These are phyloP conservation scores for Xylariaceae sp. DNA, from an alignment of 2,329 filamentous ascomycete genomes.

Conservation along the genomic window DNA sequence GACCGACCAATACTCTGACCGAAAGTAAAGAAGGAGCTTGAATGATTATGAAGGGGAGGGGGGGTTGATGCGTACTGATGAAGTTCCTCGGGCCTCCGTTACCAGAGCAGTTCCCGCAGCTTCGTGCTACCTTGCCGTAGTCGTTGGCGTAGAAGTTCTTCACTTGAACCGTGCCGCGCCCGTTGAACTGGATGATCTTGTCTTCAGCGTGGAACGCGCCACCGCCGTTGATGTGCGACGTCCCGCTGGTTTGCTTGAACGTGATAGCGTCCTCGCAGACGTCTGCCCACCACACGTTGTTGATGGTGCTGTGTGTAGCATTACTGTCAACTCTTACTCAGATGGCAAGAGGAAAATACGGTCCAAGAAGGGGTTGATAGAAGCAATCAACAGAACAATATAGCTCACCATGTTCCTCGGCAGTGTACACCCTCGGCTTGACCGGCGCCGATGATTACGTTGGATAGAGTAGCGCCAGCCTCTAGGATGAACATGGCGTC, in stretches of 20 bases:
- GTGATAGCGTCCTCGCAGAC: slow-evolving; percentile 48
- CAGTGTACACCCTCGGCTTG: slow-evolving; percentile 55
- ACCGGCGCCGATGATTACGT: slow-evolving; percentile 54
- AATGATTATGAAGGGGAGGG: too few species aligned
- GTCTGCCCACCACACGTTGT: slow-evolving; percentile 43
- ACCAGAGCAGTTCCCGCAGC: slow-evolving; percentile 55
- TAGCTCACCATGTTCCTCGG: slow-evolving; percentile 39
- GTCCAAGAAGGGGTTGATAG: too few species aligned
- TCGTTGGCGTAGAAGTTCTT: slow-evolving; percentile 50
- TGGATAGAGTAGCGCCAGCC: slow-evolving; percentile 50
- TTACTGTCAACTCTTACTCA: background rate
- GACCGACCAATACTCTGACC: too few species aligned
- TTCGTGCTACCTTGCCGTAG: slow-evolving; percentile 56
- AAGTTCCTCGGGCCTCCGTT: slow-evolving; percentile 49
- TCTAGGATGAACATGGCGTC: slow-evolving; percentile 38
- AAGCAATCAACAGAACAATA: too few species aligned
- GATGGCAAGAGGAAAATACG: background rate
- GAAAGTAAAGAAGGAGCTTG: too few species aligned
- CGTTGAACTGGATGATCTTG: slow-evolving; percentile 50
- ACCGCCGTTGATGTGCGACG: slow-evolving; percentile 50
- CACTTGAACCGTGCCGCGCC: slow-evolving; percentile 46
- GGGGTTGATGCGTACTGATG: too few species aligned
- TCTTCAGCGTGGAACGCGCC: slow-evolving; percentile 50
- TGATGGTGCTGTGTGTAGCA: slow-evolving; percentile 13
- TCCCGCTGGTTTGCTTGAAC: slow-evolving; percentile 47